Percentiles rank a stretch among this genome's conserved stretches.
phyloP scores from a whole-genome alignment of 176 grass and related monocot genomes.

The maize (Zea mays) region Zm-B73-REFERENCE-NAM-5.0 NC_050104.1:153872001-153872500 shows the following conservation, averaged over 20 bases:
- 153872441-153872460: conserved; percentile 65
- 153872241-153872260: not conserved
- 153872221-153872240: not conserved
- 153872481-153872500: conserved; percentile 51
- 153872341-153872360: too few species aligned
- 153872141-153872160: conserved; percentile 39
- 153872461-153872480: conserved; percentile 52
- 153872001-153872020: not conserved
- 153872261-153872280: too few species aligned
- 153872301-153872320: too few species aligned
- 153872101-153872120: conserved; percentile 35
- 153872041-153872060: conserved; percentile 3
- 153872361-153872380: not conserved
- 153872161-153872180: conserved; percentile 48
- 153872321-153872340: too few species aligned
- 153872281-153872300: too few species aligned
- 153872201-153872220: conserved; percentile 10
- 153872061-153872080: conserved; percentile 24
- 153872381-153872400: not conserved
- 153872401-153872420: conserved; percentile 62
- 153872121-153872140: conserved; percentile 42
- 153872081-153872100: conserved; percentile 24
- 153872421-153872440: conserved; percentile 53
- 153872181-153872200: conserved; percentile 44
- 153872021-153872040: not conserved